These are phyloP conservation scores for Atkinsonella hypoxylon DNA, from an alignment of 2,329 filamentous ascomycete genomes.

Conservation along the genomic window DNA sequence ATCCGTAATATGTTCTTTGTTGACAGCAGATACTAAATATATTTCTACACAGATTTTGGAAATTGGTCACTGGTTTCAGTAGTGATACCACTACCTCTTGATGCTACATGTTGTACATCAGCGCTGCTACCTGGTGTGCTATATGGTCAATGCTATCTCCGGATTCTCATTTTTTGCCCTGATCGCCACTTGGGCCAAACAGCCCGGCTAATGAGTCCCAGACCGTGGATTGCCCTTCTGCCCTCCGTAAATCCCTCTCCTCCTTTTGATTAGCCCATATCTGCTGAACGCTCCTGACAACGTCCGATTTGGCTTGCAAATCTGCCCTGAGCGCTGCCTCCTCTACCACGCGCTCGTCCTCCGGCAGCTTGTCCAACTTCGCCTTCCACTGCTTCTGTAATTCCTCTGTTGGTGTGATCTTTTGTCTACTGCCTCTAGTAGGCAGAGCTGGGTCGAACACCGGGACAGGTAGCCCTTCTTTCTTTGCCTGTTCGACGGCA, in stretches of 20 bases:
- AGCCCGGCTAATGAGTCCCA: constrained; percentile 18
- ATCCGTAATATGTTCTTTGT: too few relatives aligned
- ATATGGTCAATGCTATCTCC: neutral
- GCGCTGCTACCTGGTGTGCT: neutral
- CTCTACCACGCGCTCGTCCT: constrained; percentile 48
- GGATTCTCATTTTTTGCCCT: neutral
- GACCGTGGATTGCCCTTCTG: constrained; percentile 20
- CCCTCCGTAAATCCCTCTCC: constrained; percentile 35
- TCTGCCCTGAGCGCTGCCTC: constrained; percentile 53
- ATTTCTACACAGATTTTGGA: too few relatives aligned
- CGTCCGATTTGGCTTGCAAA: constrained; percentile 45
- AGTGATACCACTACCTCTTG: neutral
- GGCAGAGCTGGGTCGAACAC: constrained; percentile 46
- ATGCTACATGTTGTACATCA: neutral
- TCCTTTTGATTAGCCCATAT: constrained; percentile 45
- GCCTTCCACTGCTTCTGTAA: constrained; percentile 40
- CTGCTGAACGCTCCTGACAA: constrained; percentile 42
- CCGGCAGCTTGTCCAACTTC: constrained; percentile 44
- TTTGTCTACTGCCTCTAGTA: constrained; percentile 13
- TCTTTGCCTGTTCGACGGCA: constrained; percentile 56
- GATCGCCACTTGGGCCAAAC: constrained; percentile 17
- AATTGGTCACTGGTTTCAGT: too few relatives aligned
- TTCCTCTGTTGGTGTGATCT: constrained; percentile 26
- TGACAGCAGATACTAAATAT: too few relatives aligned
- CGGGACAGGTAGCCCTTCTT: constrained; percentile 45